Base-by-base conservation (phyloP, 495 filamentous ascomycete genomes). In the Monascus purpureus region DNA sequence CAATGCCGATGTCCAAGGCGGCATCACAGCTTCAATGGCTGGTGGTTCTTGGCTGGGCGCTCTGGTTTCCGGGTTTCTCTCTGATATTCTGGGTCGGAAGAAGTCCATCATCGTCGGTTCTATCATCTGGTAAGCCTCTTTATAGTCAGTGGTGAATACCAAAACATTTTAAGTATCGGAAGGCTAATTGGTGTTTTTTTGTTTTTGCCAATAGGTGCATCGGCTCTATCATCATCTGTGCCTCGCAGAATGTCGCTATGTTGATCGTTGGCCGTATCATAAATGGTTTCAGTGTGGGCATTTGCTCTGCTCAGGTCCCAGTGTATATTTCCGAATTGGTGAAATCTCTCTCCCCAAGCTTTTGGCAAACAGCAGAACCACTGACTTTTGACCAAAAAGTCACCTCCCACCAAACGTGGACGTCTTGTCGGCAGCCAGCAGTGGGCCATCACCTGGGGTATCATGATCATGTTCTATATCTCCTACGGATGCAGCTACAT, bases 361-460 rank as follows among this genome's bases (percentile, higher is more conserved):
- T n/a, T n/a, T n/a, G n/a, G n/a, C n/a, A n/a, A n/a, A n/a, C n/a
- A n/a, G n/a, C n/a, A n/a, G n/a, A n/a, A n/a, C n/a, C n/a, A n/a
- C n/a, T n/a, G n/a, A n/a, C n/a, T n/a, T n/a, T n/a, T n/a, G n/a
- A n/a, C n/a, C n/a, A n/a, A n/a, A n/a, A n/a, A n/a, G n/a, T n/a
- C 80, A 4, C 75, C 71, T 7, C 78, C 78, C 2, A 63, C 65
- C 24, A 75, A 74, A 54, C 71, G 81, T 45, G 80, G 81, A 16
- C 66, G 77, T 23, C 63, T 88, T n/a, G 71, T 83, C 18, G 74
- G 76, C 20, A 58, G 72, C 37, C 75, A 84, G 40, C 80, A 83
- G 55, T 82, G 79, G 78, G 72, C 80, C 27, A 82, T 85, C 40
- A 82, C 75, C 32, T 82, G 76, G 75, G 81, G 81, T 47, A 83